These are phyloP conservation scores for Candida krabiensis DNA, from an alignment of 805 yeast species.

Conservation along the genomic window DNA sequence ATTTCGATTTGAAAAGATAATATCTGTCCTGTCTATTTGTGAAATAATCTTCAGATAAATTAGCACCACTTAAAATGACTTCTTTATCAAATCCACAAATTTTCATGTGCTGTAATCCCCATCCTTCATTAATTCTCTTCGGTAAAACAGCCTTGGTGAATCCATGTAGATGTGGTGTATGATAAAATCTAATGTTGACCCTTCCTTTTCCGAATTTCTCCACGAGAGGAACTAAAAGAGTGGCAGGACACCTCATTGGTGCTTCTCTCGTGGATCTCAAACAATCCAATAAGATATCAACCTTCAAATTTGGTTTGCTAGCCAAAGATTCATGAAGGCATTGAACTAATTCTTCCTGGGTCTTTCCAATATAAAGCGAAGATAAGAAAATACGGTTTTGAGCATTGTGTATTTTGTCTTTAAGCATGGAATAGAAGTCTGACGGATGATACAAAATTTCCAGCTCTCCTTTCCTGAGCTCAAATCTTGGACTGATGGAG, in stretches of 20 bases:
- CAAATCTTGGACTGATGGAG: constrained; percentile 66
- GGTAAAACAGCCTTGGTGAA: constrained; percentile 67
- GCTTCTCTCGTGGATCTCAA: constrained; percentile 92
- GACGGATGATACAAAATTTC: constrained; percentile 64
- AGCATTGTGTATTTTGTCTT: constrained; percentile 61
- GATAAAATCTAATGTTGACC: constrained; percentile 81
- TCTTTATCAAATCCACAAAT: constrained; percentile 93
- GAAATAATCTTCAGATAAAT: constrained; percentile 87
- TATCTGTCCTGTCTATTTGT: constrained; percentile 94
- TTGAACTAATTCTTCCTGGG: constrained; percentile 72
- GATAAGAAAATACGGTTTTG: constrained; percentile 72
- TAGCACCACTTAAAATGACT: constrained; percentile 86
- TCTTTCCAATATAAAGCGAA: constrained; percentile 81
- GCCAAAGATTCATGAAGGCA: constrained; percentile 61
- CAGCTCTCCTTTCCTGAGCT: constrained; percentile 54
- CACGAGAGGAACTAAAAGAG: constrained; percentile 65
- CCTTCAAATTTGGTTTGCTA: constrained; percentile 59
- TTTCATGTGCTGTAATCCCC: constrained; percentile 96
- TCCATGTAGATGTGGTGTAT: constrained; percentile 83
- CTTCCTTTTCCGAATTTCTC: constrained; percentile 61
- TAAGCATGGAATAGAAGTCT: constrained; percentile 69
- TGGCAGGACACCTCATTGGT: constrained; percentile 76
- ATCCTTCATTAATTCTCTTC: constrained; percentile 83
- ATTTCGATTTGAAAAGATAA: constrained; percentile 60
- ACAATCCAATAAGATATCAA: constrained; percentile 80